Conservation (phyloP, 768 basidiomycete genomes). For the Trametes cinnabarina region DNA sequence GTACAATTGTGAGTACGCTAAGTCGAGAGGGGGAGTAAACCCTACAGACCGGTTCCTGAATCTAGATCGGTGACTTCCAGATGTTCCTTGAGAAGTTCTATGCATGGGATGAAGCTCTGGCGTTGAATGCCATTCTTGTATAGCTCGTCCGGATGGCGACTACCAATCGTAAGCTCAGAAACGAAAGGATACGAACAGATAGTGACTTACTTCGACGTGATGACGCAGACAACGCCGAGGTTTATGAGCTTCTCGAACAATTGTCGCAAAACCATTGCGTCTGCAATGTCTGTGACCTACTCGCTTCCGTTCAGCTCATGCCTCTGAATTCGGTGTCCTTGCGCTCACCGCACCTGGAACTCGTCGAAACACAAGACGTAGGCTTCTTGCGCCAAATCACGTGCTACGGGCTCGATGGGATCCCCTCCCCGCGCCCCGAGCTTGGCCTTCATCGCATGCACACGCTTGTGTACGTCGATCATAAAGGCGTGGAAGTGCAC, state of each 20-base stretch:
- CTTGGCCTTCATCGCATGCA: conserved; percentile 76
- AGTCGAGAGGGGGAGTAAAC: background rate
- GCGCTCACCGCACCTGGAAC: conserved; percentile 71
- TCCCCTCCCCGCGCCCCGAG: conserved; percentile 72
- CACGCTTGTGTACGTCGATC: conserved; percentile 95
- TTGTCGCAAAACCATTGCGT: conserved; percentile 95
- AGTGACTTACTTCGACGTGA: conserved; percentile 89
- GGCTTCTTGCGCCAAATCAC: conserved; percentile 82
- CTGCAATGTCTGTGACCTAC: conserved; percentile 94
- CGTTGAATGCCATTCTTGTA: conserved; percentile 99
- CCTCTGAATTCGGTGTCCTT: background rate
- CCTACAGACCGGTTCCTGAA: conserved; percentile 79
- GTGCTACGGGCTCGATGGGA: conserved; percentile 82
- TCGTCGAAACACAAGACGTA: conserved; percentile 94
- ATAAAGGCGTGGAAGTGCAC: conserved; percentile 99
- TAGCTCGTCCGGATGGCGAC: conserved; percentile 94
- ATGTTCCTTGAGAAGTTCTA: conserved; percentile 84
- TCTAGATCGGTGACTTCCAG: conserved; percentile 91
- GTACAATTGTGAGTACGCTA: background rate
- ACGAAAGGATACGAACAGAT: too few relatives aligned
- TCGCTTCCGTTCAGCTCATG: conserved; percentile 8
- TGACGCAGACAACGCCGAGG: conserved; percentile 89
- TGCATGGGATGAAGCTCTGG: conserved; percentile 90
- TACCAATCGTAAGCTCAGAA: too few relatives aligned
- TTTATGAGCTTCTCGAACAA: conserved; percentile 83